Conservation (phyloP, 192 early-diverging fungal genomes). For the Linnemannia elongata region DNA sequence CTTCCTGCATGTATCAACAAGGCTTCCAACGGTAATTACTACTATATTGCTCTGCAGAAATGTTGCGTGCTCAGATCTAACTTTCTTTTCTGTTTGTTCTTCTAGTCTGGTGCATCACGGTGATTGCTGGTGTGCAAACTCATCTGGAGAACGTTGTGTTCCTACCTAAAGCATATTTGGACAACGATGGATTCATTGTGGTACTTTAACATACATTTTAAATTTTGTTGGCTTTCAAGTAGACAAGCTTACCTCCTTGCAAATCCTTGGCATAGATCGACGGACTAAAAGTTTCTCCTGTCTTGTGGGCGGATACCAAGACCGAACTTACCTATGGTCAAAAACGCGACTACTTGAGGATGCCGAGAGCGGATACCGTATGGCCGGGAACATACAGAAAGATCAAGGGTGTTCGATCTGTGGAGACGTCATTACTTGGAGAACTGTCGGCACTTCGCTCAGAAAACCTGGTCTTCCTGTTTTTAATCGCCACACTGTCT, state of each 20-base stretch:
- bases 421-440: neutral
- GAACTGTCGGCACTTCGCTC: neutral
- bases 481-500: neutral
- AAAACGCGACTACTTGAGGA: neutral
- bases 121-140: too few relatives aligned
- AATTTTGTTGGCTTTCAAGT: too few relatives aligned
- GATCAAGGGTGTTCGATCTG: neutral
- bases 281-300: neutral
- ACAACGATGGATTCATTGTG: too few relatives aligned
- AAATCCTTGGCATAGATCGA: neutral
- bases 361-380: neutral
- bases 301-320: constrained; percentile 5
- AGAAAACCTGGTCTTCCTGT: neutral
- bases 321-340: neutral
- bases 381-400: neutral
- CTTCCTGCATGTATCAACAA: too few relatives aligned
- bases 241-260: neutral
- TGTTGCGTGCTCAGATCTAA: too few relatives aligned
- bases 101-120: too few relatives aligned
- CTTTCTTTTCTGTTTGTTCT: too few relatives aligned
- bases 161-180: too few relatives aligned
- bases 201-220: too few relatives aligned
- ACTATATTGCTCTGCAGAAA: too few relatives aligned
- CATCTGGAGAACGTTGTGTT: too few relatives aligned
- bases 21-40: too few relatives aligned